A percentile compares a stretch with the other conserved stretches of the same genome.
These are phyloP conservation scores for Aspergillus biplanus DNA, from an alignment of 495 filamentous ascomycete genomes.

Conservation along the genomic window DNA sequence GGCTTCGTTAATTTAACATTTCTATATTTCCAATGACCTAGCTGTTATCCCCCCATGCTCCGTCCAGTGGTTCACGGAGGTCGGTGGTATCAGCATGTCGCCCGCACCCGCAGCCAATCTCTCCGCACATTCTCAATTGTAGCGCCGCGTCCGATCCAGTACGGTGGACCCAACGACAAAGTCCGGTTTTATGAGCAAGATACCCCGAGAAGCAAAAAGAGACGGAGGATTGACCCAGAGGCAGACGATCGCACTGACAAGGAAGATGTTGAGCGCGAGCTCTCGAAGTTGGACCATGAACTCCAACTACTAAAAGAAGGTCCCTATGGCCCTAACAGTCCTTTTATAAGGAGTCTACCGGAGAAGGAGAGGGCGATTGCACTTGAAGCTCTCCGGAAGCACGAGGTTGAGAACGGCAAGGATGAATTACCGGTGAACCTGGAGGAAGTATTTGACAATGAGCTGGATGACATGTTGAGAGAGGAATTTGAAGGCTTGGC, in stretches of 20 bases:
- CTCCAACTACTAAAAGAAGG: constrained; percentile 51
- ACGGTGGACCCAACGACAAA: constrained; percentile 49
- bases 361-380: constrained; percentile 46
- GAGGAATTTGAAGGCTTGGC: constrained; percentile 48
- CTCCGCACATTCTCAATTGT: constrained; percentile 39
- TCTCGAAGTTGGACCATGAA: constrained; percentile 58
- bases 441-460: constrained; percentile 48
- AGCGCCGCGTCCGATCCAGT: constrained; percentile 39
- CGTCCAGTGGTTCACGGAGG: constrained; percentile 51
- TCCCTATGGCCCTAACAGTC: constrained; percentile 45
- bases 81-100: constrained; percentile 50
- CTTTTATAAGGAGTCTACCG: constrained; percentile 45
- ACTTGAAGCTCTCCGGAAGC: constrained; percentile 46
- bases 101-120: constrained; percentile 35
- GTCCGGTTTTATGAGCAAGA: constrained; percentile 50
- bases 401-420: constrained; percentile 38
- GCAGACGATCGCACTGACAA: constrained; percentile 52
- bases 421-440: constrained; percentile 32
- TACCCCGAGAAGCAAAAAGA: constrained; percentile 35
- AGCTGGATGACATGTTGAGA: constrained; percentile 46
- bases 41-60: constrained; percentile 46
- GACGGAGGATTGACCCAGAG: constrained; percentile 52
- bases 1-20: background rate
- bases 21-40: constrained; percentile 35
- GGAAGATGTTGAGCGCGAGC: constrained; percentile 47